phyloP scores from a whole-genome alignment of 1,284 basidiomycete genomes.

The Phellinidium pouzarii region DNA sequence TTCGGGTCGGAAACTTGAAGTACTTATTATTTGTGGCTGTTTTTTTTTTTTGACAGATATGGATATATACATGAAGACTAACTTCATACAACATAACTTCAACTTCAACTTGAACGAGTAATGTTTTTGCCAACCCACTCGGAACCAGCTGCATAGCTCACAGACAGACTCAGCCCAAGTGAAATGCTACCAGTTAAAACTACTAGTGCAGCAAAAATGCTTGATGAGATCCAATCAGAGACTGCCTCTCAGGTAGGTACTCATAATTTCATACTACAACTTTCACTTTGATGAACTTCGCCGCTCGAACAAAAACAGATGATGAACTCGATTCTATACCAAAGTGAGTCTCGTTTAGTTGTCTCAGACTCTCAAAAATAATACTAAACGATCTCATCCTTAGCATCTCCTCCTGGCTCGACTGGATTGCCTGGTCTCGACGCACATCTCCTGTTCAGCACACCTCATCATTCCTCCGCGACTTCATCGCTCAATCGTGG shows the following conservation, averaged over 20 bases:
- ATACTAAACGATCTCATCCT: constrained; percentile 8
- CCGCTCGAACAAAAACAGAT: constrained; percentile 26
- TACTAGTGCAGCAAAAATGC: constrained; percentile 8
- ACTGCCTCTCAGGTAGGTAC: constrained; percentile 10
- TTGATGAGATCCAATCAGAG: constrained; percentile 14
- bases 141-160: too few species aligned
- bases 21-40: too few species aligned
- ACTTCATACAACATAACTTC: too few species aligned
- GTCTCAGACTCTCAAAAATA: neutral
- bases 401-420: constrained; percentile 24
- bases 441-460: constrained; percentile 23
- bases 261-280: neutral
- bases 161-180: neutral
- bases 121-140: too few species aligned
- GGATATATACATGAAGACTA: too few species aligned
- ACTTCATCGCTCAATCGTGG: constrained; percentile 38
- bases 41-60: too few species aligned
- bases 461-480: constrained; percentile 21
- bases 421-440: constrained; percentile 32
- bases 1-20: too few species aligned
- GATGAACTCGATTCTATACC: constrained; percentile 29
- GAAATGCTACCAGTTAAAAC: neutral
- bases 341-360: constrained; percentile 23
- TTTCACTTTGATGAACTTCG: neutral
- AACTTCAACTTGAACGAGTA: too few species aligned